Base-by-base conservation (phyloP, 2,329 filamentous ascomycete genomes). In the Clonostachys solani region DNA sequence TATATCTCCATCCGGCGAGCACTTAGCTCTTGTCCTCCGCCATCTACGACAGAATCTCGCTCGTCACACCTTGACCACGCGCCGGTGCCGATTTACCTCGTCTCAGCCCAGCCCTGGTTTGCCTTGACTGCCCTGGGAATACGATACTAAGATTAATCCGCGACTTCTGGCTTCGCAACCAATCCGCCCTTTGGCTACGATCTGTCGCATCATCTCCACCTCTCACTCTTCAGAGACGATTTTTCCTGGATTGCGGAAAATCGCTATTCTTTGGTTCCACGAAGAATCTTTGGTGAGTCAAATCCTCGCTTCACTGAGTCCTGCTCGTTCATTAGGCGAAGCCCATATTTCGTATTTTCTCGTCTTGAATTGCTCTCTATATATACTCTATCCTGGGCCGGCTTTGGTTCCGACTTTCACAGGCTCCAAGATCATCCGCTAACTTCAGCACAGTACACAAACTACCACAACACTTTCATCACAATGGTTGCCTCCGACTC, bases 401-500 rank as follows among this genome's bases (percentile, higher is more conserved):
- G 9, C 23, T 29, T 29, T 29, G 23, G 9, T 29, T 29, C 23
- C 23, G 23, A 29, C 9, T 29, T 29, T 29, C 8, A 29, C 23
- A 33, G 12, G 19, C 15, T 35, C 15, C 18, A 44, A 29, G 23
- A 29, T 29, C 23, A 29, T 3, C 23, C 9, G 23, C 23, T 29
- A 10, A 29, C 23, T 17, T 41, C 47, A 41, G 44, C 42, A 29
- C 12, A 37, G 17, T 29, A 46, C 15, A 17, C 15, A 33, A 44
- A 43, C 43, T 47, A 33, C 47, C 51, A 48, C 23, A 29, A 29
- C 23, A 29, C 23, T 29, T 50, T 50, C 51, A 33, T 52, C 58
- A 68, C 52, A 52, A 73, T 73, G 69, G 52, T 67, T 52, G 56
- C 62, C 52, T 52, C 56, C 49, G 59, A 58, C 49, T 60, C 60